phyloP scores from a whole-genome alignment of 345 rosid species.

The Odontarrhena argentea region DNA sequence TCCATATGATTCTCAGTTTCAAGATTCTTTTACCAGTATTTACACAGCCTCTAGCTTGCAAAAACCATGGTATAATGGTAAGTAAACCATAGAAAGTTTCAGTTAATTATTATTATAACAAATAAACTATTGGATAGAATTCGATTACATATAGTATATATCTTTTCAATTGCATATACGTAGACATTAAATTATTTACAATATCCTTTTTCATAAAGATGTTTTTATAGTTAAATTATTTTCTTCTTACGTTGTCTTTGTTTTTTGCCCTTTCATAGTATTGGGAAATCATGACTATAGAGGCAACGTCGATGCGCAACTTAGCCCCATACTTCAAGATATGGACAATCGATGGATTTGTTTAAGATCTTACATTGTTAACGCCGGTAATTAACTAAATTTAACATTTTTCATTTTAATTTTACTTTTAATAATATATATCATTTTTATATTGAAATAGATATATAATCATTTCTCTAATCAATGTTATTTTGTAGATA shows the following conservation, averaged over 20 bases:
- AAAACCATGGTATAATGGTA: conserved; percentile 58
- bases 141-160: no score
- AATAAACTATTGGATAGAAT: not conserved
- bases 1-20: conserved; percentile 46
- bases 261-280: conserved; percentile 30
- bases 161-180: no score
- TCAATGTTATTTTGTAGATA: conserved; percentile 34
- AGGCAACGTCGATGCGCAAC: conserved; percentile 58
- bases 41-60: conserved; percentile 51
- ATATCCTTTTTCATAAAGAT: not conserved
- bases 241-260: no score
- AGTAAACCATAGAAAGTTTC: conserved; percentile 6
- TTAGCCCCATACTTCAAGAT: conserved; percentile 46
- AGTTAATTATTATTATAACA: not conserved
- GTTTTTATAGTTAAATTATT: not conserved
- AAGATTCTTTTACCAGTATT: conserved; percentile 46
- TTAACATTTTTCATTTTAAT: not conserved
- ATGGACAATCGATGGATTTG: conserved; percentile 60
- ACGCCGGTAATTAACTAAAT: conserved; percentile 45
- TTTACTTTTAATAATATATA: not conserved
- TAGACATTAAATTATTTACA: not conserved
- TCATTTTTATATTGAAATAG: not conserved
- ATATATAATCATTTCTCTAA: conserved; percentile 1
- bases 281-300: conserved; percentile 70
- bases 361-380: conserved; percentile 50